A percentile compares a stretch with the other conserved stretches of the same genome.
Evolutionary conservation across 495 filamentous ascomycete species (phyloP).

Genomic region (Mycothermus thermophilus): DNA sequence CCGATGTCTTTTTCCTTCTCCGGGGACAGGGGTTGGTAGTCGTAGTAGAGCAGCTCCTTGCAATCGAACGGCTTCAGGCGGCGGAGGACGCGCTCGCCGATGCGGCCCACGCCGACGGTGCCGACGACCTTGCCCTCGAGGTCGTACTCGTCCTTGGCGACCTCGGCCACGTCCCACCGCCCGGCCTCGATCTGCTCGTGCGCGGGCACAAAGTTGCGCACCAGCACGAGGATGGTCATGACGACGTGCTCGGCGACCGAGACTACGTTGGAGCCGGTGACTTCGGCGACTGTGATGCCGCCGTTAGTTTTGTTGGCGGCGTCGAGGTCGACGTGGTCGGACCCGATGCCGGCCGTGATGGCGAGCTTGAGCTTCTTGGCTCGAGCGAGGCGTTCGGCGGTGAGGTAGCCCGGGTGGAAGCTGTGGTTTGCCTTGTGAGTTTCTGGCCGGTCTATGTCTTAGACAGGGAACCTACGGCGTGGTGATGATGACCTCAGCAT

Average conservation of each 20-base stretch:
- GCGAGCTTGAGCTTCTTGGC: constrained; percentile 98
- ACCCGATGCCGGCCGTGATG: constrained; percentile 93
- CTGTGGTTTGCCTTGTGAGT: constrained; percentile 26
- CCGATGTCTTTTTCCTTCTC: constrained; percentile 95
- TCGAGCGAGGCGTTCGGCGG: constrained; percentile 87
- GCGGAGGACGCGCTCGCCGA: constrained; percentile 93
- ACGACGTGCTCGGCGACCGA: constrained; percentile 90
- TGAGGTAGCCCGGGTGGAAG: constrained; percentile 98
- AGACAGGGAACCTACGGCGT: constrained; percentile 55
- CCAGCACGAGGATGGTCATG: constrained; percentile 94
- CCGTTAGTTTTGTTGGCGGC: constrained; percentile 98
- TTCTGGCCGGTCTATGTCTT: neutral
- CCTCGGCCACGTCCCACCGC: constrained; percentile 90
- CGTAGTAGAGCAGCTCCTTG: constrained; percentile 99
- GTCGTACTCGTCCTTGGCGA: constrained; percentile 95
- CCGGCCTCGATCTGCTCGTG: constrained; percentile 83
- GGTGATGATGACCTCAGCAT: constrained; percentile 97
- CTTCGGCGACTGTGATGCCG: constrained; percentile 91
- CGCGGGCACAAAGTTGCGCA: constrained; percentile 96
- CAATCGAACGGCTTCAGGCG: constrained; percentile 94
- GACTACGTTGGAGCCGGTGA: constrained; percentile 87
- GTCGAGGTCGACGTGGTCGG: constrained; percentile 94
- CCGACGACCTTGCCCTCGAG: constrained; percentile 96
- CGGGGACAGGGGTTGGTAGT: constrained; percentile 84
- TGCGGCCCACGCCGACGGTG: constrained; percentile 92